These are phyloP conservation scores for Pelargonium citronellum DNA, from an alignment of 441 rosid species.

Conservation along the genomic window DNA sequence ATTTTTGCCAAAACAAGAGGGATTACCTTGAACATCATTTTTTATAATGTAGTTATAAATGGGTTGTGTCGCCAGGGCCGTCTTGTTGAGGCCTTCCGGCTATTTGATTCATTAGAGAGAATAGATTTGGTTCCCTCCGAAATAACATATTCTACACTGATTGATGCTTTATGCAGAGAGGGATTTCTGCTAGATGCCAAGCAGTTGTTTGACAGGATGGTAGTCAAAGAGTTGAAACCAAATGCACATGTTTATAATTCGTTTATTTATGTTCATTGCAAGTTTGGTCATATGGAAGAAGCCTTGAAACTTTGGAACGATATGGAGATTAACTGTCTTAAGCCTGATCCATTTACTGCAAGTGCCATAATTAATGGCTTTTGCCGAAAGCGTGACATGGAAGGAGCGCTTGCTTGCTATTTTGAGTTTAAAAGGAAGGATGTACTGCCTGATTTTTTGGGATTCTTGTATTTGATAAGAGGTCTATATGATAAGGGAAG, in stretches of 20 bases:
- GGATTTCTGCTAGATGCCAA: slow-evolving; percentile 61
- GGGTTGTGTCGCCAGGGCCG: slow-evolving; percentile 76
- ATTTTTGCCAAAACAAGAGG: slow-evolving; percentile 47
- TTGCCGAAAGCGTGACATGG: slow-evolving; percentile 66
- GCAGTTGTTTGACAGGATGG: slow-evolving; percentile 52
- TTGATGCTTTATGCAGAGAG: slow-evolving; percentile 62
- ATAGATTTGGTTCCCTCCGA: slow-evolving; percentile 51
- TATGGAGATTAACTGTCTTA: slow-evolving; percentile 38
- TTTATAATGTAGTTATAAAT: slow-evolving; percentile 61
- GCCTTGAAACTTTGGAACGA: slow-evolving; percentile 47
- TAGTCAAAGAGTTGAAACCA: slow-evolving; percentile 38
- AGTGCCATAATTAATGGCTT: slow-evolving; percentile 70
- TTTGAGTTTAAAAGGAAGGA: slow-evolving; percentile 43
- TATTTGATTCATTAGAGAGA: slow-evolving; percentile 71
- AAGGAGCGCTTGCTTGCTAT: slow-evolving; percentile 58
- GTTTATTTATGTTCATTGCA: slow-evolving; percentile 56
- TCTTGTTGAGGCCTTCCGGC: slow-evolving; percentile 73
- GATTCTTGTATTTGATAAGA: slow-evolving; percentile 57
- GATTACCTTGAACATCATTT: slow-evolving; percentile 44
- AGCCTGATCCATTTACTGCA: slow-evolving; percentile 59
- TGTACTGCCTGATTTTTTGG: slow-evolving; percentile 65
- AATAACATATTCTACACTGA: slow-evolving; percentile 54
- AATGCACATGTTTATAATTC: slow-evolving; percentile 55
- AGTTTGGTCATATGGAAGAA: slow-evolving; percentile 55
- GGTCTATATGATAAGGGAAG: slow-evolving; percentile 78